Evolutionary conservation across 441 rosid species (phyloP).

Genomic region (Capsella rubella): DNA sequence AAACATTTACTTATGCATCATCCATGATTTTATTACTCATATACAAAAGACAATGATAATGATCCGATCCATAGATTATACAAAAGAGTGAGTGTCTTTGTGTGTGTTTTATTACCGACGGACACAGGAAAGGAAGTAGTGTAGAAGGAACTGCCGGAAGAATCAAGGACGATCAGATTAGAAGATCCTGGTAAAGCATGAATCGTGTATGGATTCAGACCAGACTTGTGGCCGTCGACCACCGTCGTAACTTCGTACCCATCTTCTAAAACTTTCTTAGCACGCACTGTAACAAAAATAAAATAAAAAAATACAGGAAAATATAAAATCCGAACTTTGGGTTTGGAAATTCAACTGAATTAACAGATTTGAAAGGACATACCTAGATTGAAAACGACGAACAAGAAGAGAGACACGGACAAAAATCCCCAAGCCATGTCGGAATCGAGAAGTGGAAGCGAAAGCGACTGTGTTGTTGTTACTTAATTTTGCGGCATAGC

Average conservation of each 20-base stretch:
- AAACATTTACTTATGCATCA: slow-evolving; percentile 9
- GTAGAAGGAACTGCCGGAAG: slow-evolving; percentile 53
- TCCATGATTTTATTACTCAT: not conserved
- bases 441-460: slow-evolving; percentile 6
- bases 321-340: not conserved
- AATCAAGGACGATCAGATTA: slow-evolving; percentile 61
- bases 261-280: slow-evolving; percentile 56
- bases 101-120: slow-evolving; percentile 39
- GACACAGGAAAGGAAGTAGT: slow-evolving; percentile 57
- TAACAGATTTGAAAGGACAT: not conserved
- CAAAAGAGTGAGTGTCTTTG: slow-evolving; percentile 1
- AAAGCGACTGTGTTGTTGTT: slow-evolving; percentile 20
- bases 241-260: slow-evolving; percentile 71
- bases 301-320: not conserved
- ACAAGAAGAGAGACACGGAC: slow-evolving; percentile 30
- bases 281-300: slow-evolving; percentile 30
- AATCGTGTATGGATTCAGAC: slow-evolving; percentile 54
- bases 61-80: not conserved
- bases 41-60: not conserved
- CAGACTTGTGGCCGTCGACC: slow-evolving; percentile 58
- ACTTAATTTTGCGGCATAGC: slow-evolving; percentile 31
- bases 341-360: not conserved
- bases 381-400: slow-evolving; percentile 43
- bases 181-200: slow-evolving; percentile 55
- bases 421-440: slow-evolving; percentile 40